phyloP scores from a whole-genome alignment of 225 moss, liverwort and hornwort species.

The Marchantia paleacea region DNA sequence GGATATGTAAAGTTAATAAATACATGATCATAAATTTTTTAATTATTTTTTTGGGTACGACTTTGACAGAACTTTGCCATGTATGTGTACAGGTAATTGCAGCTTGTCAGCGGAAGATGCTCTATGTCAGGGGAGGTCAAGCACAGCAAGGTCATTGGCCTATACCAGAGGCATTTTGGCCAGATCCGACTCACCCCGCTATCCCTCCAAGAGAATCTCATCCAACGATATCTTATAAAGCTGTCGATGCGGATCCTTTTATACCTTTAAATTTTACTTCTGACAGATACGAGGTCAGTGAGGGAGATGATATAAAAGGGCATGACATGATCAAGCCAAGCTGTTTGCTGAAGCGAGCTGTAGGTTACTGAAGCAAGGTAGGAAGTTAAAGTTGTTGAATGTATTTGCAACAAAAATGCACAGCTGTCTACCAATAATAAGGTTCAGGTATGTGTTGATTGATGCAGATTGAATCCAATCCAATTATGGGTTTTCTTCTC shows the following conservation, averaged over 20 bases:
- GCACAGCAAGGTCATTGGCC: slow-evolving; percentile 98
- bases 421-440: not conserved
- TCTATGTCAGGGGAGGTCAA: slow-evolving; percentile 81
- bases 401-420: not conserved
- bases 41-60: not conserved
- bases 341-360: no score
- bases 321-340: not conserved
- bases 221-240: slow-evolving; percentile 91
- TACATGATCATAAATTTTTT: not conserved
- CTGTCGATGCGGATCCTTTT: slow-evolving; percentile 87
- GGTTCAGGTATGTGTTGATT: not conserved
- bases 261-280: slow-evolving; percentile 82
- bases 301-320: not conserved
- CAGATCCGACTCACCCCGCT: slow-evolving; percentile 73
- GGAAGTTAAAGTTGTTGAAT: not conserved
- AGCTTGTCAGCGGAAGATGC: slow-evolving; percentile 90
- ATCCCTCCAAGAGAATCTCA: slow-evolving; percentile 84
- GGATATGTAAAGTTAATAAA: not conserved
- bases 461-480: slow-evolving; percentile 90
- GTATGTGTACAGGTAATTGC: slow-evolving; percentile 61
- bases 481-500: slow-evolving; percentile 73
- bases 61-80: not conserved
- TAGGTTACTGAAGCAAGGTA: not conserved
- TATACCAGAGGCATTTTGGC: slow-evolving; percentile 97
- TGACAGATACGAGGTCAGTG: slow-evolving; percentile 88